These are phyloP conservation scores for Alliaria petiolata DNA, from an alignment of 345 rosid species.

Conservation along the genomic window DNA sequence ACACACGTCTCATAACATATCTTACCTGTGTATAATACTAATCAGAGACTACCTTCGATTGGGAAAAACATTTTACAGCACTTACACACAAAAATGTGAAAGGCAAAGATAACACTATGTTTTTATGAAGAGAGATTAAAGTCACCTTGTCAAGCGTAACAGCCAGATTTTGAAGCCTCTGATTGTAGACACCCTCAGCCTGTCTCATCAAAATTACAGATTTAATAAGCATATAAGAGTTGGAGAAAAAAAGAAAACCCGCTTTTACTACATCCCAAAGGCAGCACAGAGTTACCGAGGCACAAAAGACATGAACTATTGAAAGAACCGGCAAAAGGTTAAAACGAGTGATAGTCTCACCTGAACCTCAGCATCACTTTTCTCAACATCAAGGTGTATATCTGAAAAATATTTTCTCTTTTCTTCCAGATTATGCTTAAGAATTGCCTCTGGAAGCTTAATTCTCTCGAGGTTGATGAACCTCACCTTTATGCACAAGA, in stretches of 20 bases:
- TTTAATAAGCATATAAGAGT: constrained; percentile 6
- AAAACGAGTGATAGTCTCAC: constrained; percentile 38
- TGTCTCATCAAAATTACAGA: constrained; percentile 33
- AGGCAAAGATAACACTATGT: constrained; percentile 6
- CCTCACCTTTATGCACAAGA: constrained; percentile 67
- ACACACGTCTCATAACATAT: constrained; percentile 89
- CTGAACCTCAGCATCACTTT: constrained; percentile 99
- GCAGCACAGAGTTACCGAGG: too few relatives aligned
- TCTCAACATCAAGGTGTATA: constrained; percentile 76
- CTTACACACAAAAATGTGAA: background rate
- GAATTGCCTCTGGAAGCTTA: constrained; percentile 90
- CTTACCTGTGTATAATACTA: constrained; percentile 57
- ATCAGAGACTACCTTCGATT: constrained; percentile 11
- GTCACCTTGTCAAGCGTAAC: constrained; percentile 96
- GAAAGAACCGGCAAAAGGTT: too few relatives aligned
- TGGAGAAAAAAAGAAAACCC: background rate
- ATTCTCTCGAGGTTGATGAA: constrained; percentile 94
- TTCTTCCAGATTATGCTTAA: constrained; percentile 91
- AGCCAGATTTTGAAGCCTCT: constrained; percentile 99
- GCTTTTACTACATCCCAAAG: too few relatives aligned
- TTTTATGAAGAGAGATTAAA: constrained; percentile 6
- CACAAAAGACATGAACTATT: too few relatives aligned
- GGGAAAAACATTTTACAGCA: background rate
- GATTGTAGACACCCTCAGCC: constrained; percentile 99
- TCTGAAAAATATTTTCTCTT: constrained; percentile 80